phyloP scores from a whole-genome alignment of 495 filamentous ascomycete genomes.

The Pseudevernia furfuracea region DNA sequence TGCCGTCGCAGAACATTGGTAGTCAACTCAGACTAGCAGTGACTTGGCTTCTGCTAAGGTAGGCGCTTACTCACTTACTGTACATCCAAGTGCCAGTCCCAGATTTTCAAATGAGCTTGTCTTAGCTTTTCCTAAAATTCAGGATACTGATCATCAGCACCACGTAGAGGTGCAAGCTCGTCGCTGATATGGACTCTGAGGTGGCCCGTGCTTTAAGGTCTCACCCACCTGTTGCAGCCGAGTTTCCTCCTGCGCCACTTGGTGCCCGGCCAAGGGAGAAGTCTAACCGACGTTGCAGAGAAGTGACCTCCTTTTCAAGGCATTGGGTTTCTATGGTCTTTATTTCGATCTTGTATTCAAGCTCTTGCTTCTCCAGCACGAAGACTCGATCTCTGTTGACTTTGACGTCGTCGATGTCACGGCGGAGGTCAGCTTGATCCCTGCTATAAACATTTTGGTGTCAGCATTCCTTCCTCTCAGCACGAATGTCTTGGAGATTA shows the following conservation, averaged over 20 bases:
- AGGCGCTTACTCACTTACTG: background rate
- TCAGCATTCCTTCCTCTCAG: too few relatives aligned
- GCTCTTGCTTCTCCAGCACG: background rate
- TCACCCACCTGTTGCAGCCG: constrained; percentile 29
- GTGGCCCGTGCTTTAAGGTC: background rate
- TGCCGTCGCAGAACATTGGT: too few relatives aligned
- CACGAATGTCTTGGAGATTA: too few relatives aligned
- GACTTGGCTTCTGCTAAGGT: too few relatives aligned
- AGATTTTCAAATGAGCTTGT: background rate
- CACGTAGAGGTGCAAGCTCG: constrained; percentile 11
- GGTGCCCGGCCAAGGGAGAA: background rate
- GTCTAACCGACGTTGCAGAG: background rate
- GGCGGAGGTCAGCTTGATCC: background rate
- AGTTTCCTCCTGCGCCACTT: background rate
- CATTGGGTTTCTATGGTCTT: too few relatives aligned
- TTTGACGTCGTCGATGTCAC: too few relatives aligned
- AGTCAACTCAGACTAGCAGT: too few relatives aligned
- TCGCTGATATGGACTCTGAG: background rate
- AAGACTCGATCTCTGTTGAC: too few relatives aligned
- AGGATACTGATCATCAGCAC: too few relatives aligned
- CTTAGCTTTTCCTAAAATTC: background rate
- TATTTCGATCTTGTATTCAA: background rate
- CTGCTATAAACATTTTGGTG: background rate
- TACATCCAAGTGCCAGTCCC: background rate
- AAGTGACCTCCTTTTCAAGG: background rate